Evolutionary conservation across 352 stramenopile genomes (phyloP).

Genomic region (Phytophthora cajani): DNA sequence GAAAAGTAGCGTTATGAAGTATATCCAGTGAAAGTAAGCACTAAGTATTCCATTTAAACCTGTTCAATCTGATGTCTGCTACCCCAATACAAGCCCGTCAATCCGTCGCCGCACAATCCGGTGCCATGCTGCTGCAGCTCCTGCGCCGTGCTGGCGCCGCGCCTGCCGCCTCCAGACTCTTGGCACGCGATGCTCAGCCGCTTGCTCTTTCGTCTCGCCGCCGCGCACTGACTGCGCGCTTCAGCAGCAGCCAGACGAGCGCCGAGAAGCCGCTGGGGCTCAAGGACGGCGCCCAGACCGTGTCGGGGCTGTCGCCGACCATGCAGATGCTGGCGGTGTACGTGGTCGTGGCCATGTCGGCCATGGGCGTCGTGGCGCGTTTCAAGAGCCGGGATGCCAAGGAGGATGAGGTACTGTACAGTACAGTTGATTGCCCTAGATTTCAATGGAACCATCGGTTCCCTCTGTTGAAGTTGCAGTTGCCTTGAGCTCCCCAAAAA

Average conservation of each 20-base stretch:
- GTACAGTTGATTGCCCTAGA: slow-evolving; percentile 4
- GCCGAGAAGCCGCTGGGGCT: slow-evolving; percentile 44
- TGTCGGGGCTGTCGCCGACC: slow-evolving; percentile 45
- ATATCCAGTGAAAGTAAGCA: background rate
- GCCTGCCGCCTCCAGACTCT: slow-evolving; percentile 4
- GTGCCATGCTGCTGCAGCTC: slow-evolving; percentile 24
- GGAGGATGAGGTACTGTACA: slow-evolving; percentile 53
- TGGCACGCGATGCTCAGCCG: background rate
- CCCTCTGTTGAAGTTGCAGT: slow-evolving; percentile 8
- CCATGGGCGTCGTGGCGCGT: slow-evolving; percentile 63
- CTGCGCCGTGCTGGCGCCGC: slow-evolving; percentile 20
- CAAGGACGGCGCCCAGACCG: slow-evolving; percentile 43
- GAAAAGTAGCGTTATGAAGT: slow-evolving; percentile 20
- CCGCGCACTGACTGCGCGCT: background rate
- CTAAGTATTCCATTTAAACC: slow-evolving; percentile 4
- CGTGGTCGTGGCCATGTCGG: slow-evolving; percentile 56
- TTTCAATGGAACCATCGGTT: background rate
- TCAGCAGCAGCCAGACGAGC: slow-evolving; percentile 28
- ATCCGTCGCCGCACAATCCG: slow-evolving; percentile 19
- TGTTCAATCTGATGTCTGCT: background rate
- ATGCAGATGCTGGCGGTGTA: slow-evolving; percentile 69
- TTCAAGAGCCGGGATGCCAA: slow-evolving; percentile 63
- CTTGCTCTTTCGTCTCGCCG: background rate
- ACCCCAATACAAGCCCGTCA: slow-evolving; percentile 18
- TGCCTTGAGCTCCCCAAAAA: slow-evolving; percentile 4